Evolutionary conservation across 331 rosid genomes (phyloP), one percentile per base, ranked within the genome.

Genomic region (Malus hybrid): DNA sequence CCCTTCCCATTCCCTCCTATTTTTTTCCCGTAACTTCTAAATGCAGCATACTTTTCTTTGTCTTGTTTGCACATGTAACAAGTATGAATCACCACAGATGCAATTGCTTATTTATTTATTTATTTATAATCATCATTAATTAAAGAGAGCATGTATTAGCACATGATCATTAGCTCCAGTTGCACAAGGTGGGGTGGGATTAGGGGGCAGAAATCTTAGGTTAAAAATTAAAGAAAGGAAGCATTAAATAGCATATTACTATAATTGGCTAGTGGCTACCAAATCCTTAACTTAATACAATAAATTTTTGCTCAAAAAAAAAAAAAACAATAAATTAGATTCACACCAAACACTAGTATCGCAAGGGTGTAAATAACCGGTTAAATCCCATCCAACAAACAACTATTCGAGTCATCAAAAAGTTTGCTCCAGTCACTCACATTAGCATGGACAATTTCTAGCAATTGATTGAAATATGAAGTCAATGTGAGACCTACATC

Each of bases 41-140:
- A 48, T 48, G 77, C 71, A 50, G 69, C 58, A 29, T 55, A 30
- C 77, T 52, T 64, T 39, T 63, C 36, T 53, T n/a, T 63, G n/a
- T 36, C 30, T 33, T 19, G 57, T 52, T 52, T 52, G 67, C 68
- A 39, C 73, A 64, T 71, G 55, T 65, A 53, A 36, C 3, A 57
- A 64, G 62, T 67, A 71, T 29, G 73, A 72, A 64, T n/a, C 19
- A 3, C 15, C 7, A 14, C 48, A 66, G 16, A 58, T 29, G 44
- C 71, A 5, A 33, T 52, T 24, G 26, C 78, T 14, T 44, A 39
- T 28, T 36, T 36, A 39, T 39, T 30, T 55, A 29, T 42, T 39
- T 39, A 39, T 39, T 66, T 66, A 15, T 16, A 52, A 52, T 39
- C 71, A 70, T 66, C 69, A 66, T 39, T 53, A 42, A 39, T 5